Evolutionary conservation across 495 filamentous ascomycete species (phyloP), one percentile per base, ranked within the genome.

Genomic region (Hypomontagnella submonticulosa): DNA sequence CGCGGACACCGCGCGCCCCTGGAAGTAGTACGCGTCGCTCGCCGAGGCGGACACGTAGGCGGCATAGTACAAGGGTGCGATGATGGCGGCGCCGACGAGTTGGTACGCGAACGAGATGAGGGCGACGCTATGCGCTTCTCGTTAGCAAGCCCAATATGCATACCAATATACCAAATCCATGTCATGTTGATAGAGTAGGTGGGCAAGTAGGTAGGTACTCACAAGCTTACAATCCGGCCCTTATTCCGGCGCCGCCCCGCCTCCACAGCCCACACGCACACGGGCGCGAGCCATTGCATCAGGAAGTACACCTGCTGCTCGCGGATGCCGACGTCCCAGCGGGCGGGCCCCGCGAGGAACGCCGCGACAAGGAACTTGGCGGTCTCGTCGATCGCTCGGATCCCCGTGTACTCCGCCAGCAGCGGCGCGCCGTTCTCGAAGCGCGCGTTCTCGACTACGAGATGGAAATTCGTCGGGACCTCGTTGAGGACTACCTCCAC

Each of bases 41-140:
- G 63, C 49, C 3, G 75, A 73, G 16, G 64, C 60, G 20, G 43
- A 60, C 7, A 76, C 57, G 41, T 71, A 75, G 15, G 74, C 46
- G 32, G 73, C 71, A 57, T 70, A 79, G 65, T 78, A 80, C 2
- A 80, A 50, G 8, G 80, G 79, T 15, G 69, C 72, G 30, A 80
- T 61, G 8, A 74, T 43, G 16, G 67, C 77, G 15, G 75, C 72
- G 27, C 76, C 75, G 12, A 63, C 50, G 12, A 67, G 55, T 57
- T 80, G 78, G 61, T 72, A 75, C 30, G 71, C 23, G 13, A 77
- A 30, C 0, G 61, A 67, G 48, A 20, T 13, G 12, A 16, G 11
- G 2, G 40, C 11, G 40, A 51, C 23, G 23, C 23, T 27, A 27
- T 27, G 23, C 23, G 23, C 23, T 27, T 27, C 23, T 3, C 6